Percentiles rank a stretch among this genome's conserved stretches.
Evolutionary conservation across 2,329 filamentous ascomycete species (phyloP).

Genomic region (Acarospora socialis): DNA sequence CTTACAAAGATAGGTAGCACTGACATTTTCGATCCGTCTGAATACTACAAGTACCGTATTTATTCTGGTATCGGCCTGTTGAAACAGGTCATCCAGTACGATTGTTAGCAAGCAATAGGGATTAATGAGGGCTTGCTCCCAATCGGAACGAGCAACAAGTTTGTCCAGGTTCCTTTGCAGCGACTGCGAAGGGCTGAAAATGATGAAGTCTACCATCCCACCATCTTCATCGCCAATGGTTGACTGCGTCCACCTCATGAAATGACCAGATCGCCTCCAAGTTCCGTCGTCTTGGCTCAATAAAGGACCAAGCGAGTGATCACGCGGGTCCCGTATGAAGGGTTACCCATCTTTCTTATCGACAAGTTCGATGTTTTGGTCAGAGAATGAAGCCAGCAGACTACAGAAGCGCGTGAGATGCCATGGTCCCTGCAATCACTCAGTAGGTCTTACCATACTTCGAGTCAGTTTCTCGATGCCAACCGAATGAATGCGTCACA

Average conservation of each 20-base stretch:
- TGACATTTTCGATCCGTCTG: constrained; percentile 1
- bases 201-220: constrained; percentile 2
- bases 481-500: constrained; percentile 3
- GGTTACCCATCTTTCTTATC: background rate
- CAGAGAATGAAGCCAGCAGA: constrained; percentile 4
- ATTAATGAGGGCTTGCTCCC: constrained; percentile 5
- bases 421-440: too few relatives aligned
- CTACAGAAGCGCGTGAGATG: too few relatives aligned
- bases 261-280: constrained; percentile 4
- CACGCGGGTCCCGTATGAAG: constrained; percentile 4
- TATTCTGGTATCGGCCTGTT: constrained; percentile 1
- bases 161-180: constrained; percentile 2
- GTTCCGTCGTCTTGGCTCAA: constrained; percentile 4
- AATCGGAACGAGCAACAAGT: constrained; percentile 2
- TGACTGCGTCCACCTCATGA: constrained; percentile 4
- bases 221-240: background rate
- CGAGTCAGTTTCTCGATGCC: too few relatives aligned
- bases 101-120: constrained; percentile 4
- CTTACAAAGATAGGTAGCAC: too few relatives aligned
- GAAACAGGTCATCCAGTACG: constrained; percentile 4
- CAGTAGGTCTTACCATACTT: too few relatives aligned
- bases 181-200: constrained; percentile 6
- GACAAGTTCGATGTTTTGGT: constrained; percentile 4
- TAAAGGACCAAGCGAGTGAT: constrained; percentile 1
- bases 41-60: constrained; percentile 1